Conservation (phyloP, 2,329 filamentous ascomycete genomes). For the Amesomyces nigricolor region DNA sequence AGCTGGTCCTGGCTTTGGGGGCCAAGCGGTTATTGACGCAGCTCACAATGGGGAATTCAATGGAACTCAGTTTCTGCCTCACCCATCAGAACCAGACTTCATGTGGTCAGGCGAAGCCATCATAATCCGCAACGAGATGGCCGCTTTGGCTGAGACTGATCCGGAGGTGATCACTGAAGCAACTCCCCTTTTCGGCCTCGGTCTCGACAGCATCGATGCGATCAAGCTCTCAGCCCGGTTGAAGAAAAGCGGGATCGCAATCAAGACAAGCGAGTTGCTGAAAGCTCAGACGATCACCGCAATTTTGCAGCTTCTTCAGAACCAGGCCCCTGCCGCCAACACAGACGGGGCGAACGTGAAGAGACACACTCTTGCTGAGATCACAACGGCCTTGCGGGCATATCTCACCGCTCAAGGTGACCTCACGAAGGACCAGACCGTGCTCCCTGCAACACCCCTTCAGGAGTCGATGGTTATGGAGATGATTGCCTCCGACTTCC, state of each 20-base stretch:
- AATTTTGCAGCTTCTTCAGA: conserved; percentile 41
- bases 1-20: no score
- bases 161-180: conserved; percentile 47
- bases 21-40: neutral
- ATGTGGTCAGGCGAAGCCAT: conserved; percentile 53
- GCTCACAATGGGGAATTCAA: neutral
- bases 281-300: conserved; percentile 60
- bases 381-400: conserved; percentile 31
- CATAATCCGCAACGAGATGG: conserved; percentile 56
- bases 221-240: conserved; percentile 76
- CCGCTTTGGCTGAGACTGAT: conserved; percentile 52
- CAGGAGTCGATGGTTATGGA: conserved; percentile 83
- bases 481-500: conserved; percentile 69
- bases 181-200: conserved; percentile 71
- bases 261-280: conserved; percentile 75
- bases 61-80: neutral
- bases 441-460: conserved; percentile 72
- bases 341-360: neutral
- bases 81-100: conserved; percentile 34
- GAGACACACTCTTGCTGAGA: neutral
- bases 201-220: conserved; percentile 85
- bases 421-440: conserved; percentile 43
- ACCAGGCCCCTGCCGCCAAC: neutral
- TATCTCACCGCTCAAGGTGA: conserved; percentile 34
- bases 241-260: conserved; percentile 50